phyloP scores from a whole-genome alignment of 2,329 filamentous ascomycete genomes.

The Dactylellina drechsleri region DNA sequence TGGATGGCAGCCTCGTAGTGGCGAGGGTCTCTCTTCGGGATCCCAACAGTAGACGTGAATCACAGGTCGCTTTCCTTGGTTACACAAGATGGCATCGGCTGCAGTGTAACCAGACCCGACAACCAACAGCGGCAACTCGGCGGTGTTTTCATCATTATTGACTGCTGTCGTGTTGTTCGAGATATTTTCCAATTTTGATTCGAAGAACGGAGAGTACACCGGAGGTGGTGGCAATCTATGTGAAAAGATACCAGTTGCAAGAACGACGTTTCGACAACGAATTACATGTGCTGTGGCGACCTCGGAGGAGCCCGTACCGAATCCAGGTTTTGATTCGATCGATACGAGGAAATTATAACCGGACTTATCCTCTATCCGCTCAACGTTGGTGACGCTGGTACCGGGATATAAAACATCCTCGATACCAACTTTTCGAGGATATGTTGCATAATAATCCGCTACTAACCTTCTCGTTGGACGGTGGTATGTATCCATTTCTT shows the following conservation, averaged over 20 bases:
- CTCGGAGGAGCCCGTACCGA: constrained; percentile 4
- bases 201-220: constrained; percentile 64
- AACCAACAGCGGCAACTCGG: constrained; percentile 65
- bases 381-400: constrained; percentile 46
- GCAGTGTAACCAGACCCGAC: constrained; percentile 72
- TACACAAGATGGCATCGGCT: constrained; percentile 70
- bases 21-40: constrained; percentile 68
- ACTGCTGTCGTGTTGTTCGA: background rate
- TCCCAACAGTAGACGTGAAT: constrained; percentile 72
- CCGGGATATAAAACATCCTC: constrained; percentile 61
- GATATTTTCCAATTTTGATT: constrained; percentile 28
- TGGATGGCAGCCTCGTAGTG: constrained; percentile 69
- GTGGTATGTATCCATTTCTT: constrained; percentile 66
- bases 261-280: constrained; percentile 68
- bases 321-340: constrained; percentile 63
- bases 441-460: constrained; percentile 68
- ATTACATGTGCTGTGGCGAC: constrained; percentile 64
- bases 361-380: constrained; percentile 40
- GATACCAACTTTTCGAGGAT: constrained; percentile 67
- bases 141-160: constrained; percentile 14
- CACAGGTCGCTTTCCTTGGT: constrained; percentile 65
- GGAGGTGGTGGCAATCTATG: constrained; percentile 67
- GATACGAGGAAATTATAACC: constrained; percentile 48
- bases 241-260: constrained; percentile 71
- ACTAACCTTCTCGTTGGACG: constrained; percentile 68